These are phyloP conservation scores for Gaeumannomyces sp. DNA, from an alignment of 2,329 filamentous ascomycete genomes.

Conservation along the genomic window DNA sequence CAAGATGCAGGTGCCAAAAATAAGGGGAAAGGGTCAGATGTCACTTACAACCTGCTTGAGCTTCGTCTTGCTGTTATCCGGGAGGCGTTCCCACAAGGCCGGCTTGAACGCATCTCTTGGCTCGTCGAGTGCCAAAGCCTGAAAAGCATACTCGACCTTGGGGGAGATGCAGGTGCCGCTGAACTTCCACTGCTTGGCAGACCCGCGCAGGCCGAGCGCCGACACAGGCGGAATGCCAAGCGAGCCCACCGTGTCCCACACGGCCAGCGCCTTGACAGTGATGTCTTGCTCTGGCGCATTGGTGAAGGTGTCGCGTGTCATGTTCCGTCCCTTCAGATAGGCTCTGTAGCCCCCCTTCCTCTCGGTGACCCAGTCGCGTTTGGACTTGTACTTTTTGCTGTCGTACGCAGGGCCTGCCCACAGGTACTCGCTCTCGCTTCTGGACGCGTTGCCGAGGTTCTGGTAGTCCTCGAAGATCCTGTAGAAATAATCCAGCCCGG, in stretches of 20 bases:
- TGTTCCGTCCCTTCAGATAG: constrained; percentile 20
- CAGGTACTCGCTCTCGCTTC: constrained; percentile 19
- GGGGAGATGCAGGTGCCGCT: constrained; percentile 36
- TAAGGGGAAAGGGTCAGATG: not conserved
- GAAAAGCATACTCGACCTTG: constrained; percentile 41
- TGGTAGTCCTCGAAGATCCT: constrained; percentile 34
- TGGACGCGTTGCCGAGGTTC: constrained; percentile 22
- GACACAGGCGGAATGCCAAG: constrained; percentile 37
- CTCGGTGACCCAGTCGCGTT: constrained; percentile 26
- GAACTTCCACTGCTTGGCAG: constrained; percentile 21
- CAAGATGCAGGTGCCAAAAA: not conserved
- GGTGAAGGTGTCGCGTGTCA: constrained; percentile 26
- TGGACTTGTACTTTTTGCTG: constrained; percentile 21
- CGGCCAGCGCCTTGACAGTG: constrained; percentile 38
- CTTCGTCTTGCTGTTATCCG: constrained; percentile 21
- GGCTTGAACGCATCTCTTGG: constrained; percentile 34
- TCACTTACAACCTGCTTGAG: constrained; percentile 24
- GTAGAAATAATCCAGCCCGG: constrained; percentile 36
- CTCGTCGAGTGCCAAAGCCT: constrained; percentile 45
- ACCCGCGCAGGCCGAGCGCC: constrained; percentile 29
- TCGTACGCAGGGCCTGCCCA: constrained; percentile 17
- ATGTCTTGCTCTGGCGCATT: constrained; percentile 27
- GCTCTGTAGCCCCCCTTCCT: constrained; percentile 28
- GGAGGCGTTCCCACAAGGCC: constrained; percentile 33
- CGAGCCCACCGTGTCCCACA: constrained; percentile 45